Conservation (phyloP, 257 asterid genomes). For the Lithospermum erythrorhizon region DNA sequence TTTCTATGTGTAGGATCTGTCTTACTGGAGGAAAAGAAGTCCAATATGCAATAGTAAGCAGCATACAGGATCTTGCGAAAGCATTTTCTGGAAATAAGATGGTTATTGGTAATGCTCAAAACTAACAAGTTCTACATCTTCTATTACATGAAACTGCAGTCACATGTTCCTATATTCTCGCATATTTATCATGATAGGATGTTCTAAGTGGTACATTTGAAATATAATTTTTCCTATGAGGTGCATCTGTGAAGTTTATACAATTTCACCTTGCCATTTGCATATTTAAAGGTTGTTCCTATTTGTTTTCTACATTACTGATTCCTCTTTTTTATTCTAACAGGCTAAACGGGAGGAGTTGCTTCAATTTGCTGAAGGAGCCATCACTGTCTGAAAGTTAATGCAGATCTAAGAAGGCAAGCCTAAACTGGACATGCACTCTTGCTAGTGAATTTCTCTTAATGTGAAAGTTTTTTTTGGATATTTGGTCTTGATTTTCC, state of each 20-base stretch:
- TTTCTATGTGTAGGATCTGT: conserved; percentile 57
- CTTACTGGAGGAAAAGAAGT: conserved; percentile 92
- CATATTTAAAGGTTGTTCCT: not conserved
- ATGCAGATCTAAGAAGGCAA: conserved; percentile 76
- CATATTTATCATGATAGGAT: not conserved
- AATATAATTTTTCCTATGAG: too few relatives aligned
- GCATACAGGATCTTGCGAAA: conserved; percentile 94
- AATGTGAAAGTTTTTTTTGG: too few relatives aligned
- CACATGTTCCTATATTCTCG: not conserved
- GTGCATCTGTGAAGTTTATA: not conserved
- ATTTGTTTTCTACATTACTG: not conserved
- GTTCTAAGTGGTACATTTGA: not conserved
- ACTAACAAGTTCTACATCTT: conserved; percentile 7
- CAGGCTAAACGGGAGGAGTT: conserved; percentile 95
- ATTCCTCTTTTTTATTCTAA: conserved; percentile 9
- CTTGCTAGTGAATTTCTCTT: not conserved
- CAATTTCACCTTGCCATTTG: not conserved
- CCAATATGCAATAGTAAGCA: conserved; percentile 87
- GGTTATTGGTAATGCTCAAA: conserved; percentile 68
- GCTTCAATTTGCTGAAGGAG: conserved; percentile 94
- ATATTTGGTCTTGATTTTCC: too few relatives aligned
- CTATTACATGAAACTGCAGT: not conserved
- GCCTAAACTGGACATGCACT: not conserved
- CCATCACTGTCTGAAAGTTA: conserved; percentile 83
- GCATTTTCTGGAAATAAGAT: conserved; percentile 68